Conservation (phyloP, 306 rosid species). For the Hippophae rhamnoides region DNA sequence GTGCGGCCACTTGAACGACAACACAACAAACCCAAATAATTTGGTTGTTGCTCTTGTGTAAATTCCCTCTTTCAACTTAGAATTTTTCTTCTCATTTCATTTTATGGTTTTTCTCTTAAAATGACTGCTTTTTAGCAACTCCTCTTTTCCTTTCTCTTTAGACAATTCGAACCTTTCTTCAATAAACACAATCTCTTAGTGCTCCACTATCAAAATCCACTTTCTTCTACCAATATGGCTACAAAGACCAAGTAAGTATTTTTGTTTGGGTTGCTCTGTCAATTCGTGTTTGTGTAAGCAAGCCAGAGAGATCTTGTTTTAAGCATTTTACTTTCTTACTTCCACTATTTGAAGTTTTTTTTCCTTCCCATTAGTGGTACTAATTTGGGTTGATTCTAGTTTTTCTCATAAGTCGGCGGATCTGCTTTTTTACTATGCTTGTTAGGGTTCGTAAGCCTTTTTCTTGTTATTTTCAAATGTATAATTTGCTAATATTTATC, state of each 20-base stretch:
- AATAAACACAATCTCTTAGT: slow-evolving; percentile 2
- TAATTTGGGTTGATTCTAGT: slow-evolving; percentile 12
- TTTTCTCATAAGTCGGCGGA: slow-evolving; percentile 27
- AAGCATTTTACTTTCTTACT: background rate
- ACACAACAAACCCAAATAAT: slow-evolving; percentile 43
- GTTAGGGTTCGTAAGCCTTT: background rate
- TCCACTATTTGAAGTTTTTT: background rate
- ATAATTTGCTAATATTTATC: background rate
- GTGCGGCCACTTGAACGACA: slow-evolving; percentile 37
- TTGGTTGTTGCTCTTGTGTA: slow-evolving; percentile 25
- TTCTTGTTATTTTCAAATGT: slow-evolving; percentile 1
- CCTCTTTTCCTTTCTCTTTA: slow-evolving; percentile 2
- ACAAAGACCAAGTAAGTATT: slow-evolving; percentile 64
- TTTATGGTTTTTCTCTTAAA: slow-evolving; percentile 24
- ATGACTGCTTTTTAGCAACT: slow-evolving; percentile 43
- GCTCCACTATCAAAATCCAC: slow-evolving; percentile 10
- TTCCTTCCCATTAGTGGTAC: background rate
- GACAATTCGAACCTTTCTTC: background rate
- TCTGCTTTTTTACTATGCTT: slow-evolving; percentile 23
- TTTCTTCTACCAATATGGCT: slow-evolving; percentile 42
- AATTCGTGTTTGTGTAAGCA: background rate
- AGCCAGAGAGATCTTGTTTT: slow-evolving; percentile 36
- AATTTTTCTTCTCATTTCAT: background rate
- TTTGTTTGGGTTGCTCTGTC: background rate
- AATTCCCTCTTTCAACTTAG: slow-evolving; percentile 35